These are phyloP conservation scores for Wallacemonas sp. DNA, from an alignment of 208 protist genomes.

Conservation along the genomic window DNA sequence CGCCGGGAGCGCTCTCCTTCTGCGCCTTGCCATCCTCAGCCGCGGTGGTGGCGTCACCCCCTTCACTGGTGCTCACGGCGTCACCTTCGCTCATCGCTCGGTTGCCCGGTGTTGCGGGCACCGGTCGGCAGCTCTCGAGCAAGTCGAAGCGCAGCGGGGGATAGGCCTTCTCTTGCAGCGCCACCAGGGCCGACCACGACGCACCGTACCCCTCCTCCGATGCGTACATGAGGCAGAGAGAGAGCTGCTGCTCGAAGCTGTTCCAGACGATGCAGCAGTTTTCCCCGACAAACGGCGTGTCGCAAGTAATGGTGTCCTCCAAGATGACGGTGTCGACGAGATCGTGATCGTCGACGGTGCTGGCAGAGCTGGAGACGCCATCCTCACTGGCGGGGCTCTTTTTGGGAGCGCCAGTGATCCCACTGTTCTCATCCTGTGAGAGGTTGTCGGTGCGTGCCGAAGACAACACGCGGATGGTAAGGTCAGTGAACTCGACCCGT, in stretches of 20 bases:
- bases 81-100: not conserved
- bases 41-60: not conserved
- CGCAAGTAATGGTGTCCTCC: slow-evolving; percentile 68
- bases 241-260: slow-evolving; percentile 70
- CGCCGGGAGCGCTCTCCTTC: too few relatives aligned
- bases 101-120: not conserved
- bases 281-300: slow-evolving; percentile 80
- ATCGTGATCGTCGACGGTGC: slow-evolving; percentile 22
- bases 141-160: slow-evolving; percentile 50
- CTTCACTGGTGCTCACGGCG: too few relatives aligned
- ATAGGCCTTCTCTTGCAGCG: slow-evolving; percentile 74
- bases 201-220: slow-evolving; percentile 68
- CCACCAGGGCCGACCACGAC: slow-evolving; percentile 70
- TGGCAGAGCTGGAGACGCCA: not conserved
- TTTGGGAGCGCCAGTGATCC: not conserved
- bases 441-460: not conserved
- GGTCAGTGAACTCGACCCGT: slow-evolving; percentile 49
- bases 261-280: slow-evolving; percentile 90
- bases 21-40: not conserved
- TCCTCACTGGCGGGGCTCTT: not conserved
- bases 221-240: slow-evolving; percentile 79
- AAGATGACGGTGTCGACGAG: slow-evolving; percentile 36
- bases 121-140: slow-evolving; percentile 31
- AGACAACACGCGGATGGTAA: slow-evolving; percentile 58
- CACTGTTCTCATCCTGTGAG: not conserved